phyloP scores from a whole-genome alignment of 768 basidiomycete species.

The Suillus subluteus region DNA sequence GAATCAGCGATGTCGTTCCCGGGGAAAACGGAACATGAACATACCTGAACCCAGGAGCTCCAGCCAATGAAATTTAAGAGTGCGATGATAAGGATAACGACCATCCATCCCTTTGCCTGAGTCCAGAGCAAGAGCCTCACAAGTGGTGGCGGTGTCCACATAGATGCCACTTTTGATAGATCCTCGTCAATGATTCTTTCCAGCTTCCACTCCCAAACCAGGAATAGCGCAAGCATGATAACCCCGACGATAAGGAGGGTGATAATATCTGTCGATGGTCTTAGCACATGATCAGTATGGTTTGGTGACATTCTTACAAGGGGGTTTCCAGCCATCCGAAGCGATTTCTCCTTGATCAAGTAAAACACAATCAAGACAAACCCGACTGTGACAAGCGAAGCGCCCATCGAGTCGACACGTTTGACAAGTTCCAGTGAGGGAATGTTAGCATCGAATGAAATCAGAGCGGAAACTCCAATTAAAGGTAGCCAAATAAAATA shows the following conservation, averaged over 20 bases:
- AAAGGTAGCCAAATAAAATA: constrained; percentile 61
- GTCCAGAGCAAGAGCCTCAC: constrained; percentile 67
- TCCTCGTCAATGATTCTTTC: constrained; percentile 36
- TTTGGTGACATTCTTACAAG: constrained; percentile 41
- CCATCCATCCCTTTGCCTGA: constrained; percentile 63
- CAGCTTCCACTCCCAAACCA: constrained; percentile 68
- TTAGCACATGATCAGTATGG: constrained; percentile 24
- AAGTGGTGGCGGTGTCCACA: constrained; percentile 57
- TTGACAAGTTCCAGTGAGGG: constrained; percentile 41
- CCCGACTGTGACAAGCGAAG: constrained; percentile 62
- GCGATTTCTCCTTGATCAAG: constrained; percentile 67
- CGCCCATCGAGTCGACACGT: constrained; percentile 82
- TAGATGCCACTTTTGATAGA: constrained; percentile 24
- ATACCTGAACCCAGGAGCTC: constrained; percentile 54
- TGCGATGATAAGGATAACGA: constrained; percentile 61
- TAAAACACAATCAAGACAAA: constrained; percentile 72
- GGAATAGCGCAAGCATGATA: constrained; percentile 55
- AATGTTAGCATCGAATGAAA: constrained; percentile 63
- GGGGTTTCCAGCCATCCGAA: constrained; percentile 60
- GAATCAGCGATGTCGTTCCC: constrained; percentile 10
- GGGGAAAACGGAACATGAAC: constrained; percentile 26
- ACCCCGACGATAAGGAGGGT: constrained; percentile 66
- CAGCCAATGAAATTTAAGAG: constrained; percentile 64
- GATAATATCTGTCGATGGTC: constrained; percentile 60
- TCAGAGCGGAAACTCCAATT: constrained; percentile 52